Evolutionary conservation across 306 rosid genomes (phyloP).

Genomic region (Cicer judaicum): DNA sequence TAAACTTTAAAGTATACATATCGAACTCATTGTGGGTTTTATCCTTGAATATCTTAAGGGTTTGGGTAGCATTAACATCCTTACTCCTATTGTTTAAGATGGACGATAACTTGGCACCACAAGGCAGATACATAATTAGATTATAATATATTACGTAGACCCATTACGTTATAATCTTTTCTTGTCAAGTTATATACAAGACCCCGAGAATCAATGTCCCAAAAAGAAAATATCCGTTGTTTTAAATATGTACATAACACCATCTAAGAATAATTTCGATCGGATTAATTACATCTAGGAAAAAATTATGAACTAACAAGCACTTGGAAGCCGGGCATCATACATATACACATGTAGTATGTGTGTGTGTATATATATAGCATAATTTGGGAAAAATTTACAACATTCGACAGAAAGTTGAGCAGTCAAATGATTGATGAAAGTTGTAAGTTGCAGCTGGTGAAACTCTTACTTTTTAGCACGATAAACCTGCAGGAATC

Average conservation of each 20-base stretch:
- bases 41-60: too few species aligned
- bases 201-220: constrained; percentile 21
- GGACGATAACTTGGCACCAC: not conserved
- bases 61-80: too few species aligned
- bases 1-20: too few species aligned
- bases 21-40: too few species aligned
- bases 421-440: constrained; percentile 40
- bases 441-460: constrained; percentile 31
- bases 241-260: constrained; percentile 30
- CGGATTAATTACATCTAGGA: constrained; percentile 27
- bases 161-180: not conserved
- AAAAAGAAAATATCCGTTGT: not conserved
- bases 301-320: not conserved
- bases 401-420: constrained; percentile 32
- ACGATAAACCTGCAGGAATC: constrained; percentile 66
- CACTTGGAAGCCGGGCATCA: constrained; percentile 23
- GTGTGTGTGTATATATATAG: not conserved
- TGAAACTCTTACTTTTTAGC: constrained; percentile 48
- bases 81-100: not conserved
- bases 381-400: constrained; percentile 9
- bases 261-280: constrained; percentile 31
- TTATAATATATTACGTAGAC: not conserved
- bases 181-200: constrained; percentile 34
- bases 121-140: not conserved
- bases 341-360: not conserved